Evolutionary conservation across 2,329 filamentous ascomycete genomes (phyloP).

Genomic region (Bipolaris bicolor): DNA sequence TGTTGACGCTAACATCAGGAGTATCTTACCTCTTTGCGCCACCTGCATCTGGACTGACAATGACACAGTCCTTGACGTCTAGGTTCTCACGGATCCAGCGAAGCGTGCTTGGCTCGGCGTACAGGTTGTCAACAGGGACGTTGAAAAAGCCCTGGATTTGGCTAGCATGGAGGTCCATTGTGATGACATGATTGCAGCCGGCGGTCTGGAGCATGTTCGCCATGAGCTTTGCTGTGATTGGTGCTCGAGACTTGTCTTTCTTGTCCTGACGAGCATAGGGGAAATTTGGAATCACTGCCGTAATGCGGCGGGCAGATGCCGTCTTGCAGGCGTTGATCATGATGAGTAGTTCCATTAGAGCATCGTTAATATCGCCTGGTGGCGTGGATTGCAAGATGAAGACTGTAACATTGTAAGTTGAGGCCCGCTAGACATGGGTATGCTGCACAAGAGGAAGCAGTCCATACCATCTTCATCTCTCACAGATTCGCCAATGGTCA

Average conservation of each 20-base stretch:
- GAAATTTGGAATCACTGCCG: constrained; percentile 94
- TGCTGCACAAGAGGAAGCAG: constrained; percentile 3
- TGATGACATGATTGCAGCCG: constrained; percentile 91
- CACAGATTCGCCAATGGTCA: constrained; percentile 94
- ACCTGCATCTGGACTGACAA: constrained; percentile 93
- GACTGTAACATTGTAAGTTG: constrained; percentile 59
- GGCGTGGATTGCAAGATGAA: constrained; percentile 96
- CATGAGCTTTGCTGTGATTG: constrained; percentile 93
- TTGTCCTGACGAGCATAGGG: constrained; percentile 97
- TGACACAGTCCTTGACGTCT: constrained; percentile 81
- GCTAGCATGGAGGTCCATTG: constrained; percentile 92
- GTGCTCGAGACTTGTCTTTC: constrained; percentile 94
- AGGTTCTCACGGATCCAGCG: constrained; percentile 91
- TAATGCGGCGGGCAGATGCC: constrained; percentile 86
- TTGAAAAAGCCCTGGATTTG: constrained; percentile 98
- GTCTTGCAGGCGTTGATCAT: constrained; percentile 97
- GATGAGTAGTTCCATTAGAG: constrained; percentile 96
- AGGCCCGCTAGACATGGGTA: constrained; percentile 1
- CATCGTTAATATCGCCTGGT: constrained; percentile 96
- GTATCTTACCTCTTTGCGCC: constrained; percentile 78
- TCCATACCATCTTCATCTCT: constrained; percentile 86
- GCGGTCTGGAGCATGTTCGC: constrained; percentile 97
- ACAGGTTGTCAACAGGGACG: constrained; percentile 78
- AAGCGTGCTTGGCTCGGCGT: constrained; percentile 90
- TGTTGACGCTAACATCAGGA: not conserved